Percentiles rank a stretch among this genome's conserved stretches.
phyloP scores from a whole-genome alignment of 331 rosid species.

The Phaseolus coccineus region DNA sequence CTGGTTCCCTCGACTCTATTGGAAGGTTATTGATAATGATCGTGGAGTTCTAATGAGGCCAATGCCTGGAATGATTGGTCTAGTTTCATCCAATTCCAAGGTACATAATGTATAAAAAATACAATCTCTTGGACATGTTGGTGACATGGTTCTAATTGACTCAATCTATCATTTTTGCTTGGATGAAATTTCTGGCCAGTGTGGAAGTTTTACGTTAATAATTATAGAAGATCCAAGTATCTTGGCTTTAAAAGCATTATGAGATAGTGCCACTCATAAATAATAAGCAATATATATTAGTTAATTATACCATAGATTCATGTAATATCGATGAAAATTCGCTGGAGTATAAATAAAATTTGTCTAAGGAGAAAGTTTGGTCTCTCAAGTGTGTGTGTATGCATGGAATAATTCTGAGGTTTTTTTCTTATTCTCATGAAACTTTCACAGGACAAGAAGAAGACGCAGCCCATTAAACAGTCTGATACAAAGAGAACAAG shows the following conservation, averaged over 20 bases:
- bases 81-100: slow-evolving; percentile 84
- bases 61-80: slow-evolving; percentile 96
- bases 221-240: neutral
- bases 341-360: slow-evolving; percentile 10
- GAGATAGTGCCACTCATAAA: neutral
- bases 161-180: slow-evolving; percentile 12
- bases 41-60: slow-evolving; percentile 97
- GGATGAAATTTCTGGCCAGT: slow-evolving; percentile 11
- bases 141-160: slow-evolving; percentile 16
- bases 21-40: slow-evolving; percentile 88
- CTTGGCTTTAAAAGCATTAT: neutral
- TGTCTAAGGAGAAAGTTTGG: slow-evolving; percentile 23
- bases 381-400: slow-evolving; percentile 18
- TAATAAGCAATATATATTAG: too few relatives aligned
- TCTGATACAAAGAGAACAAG: slow-evolving; percentile 94
- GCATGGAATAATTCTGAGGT: slow-evolving; percentile 8
- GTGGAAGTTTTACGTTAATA: slow-evolving; percentile 1
- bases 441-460: slow-evolving; percentile 81
- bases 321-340: slow-evolving; percentile 15
- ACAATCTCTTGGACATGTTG: slow-evolving; percentile 21
- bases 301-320: slow-evolving; percentile 12
- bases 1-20: slow-evolving; percentile 41
- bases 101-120: slow-evolving; percentile 49
- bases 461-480: slow-evolving; percentile 81
- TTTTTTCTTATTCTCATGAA: slow-evolving; percentile 18